Base-by-base conservation (phyloP, 2,329 filamentous ascomycete genomes). In the Nemania abortiva region DNA sequence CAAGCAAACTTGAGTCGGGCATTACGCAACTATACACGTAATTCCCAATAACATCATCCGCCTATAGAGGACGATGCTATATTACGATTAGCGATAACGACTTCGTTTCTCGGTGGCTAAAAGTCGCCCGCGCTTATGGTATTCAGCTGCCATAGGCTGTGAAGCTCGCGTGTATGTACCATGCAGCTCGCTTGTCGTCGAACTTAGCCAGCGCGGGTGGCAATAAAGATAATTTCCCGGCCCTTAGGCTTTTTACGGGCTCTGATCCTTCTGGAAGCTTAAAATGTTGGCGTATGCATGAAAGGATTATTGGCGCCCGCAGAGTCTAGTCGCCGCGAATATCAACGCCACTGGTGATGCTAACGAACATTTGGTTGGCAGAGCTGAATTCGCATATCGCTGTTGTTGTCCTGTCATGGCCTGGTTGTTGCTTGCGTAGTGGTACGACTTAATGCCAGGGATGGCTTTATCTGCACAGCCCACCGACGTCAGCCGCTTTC, bases 381-480 rank as follows among this genome's bases (percentile, higher is more conserved):
- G 42, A 47, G 42, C 42, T 47, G n/a, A 47, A 7, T 20, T 20
- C 9, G 42, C 42, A 18, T 9, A 6, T 47, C 6, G 18, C 5
- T 45, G 13, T 45, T 45, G 39, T 11, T 45, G 9, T 45, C 39
- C 3, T 42, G 10, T 11, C 13, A 18, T 11, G 3, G 6, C 9
- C 39, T 11, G 6, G 11, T 42, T 42, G 39, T 42, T 6, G 42
- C 4, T 6, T 27, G n/a, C 9, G 47, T 37, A 37, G 39, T 66
- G 58, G 64, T 39, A 55, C 52, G 67, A 57, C 52, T 63, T 61
- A 49, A 20, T 49, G 39, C 20, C 10, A 55, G 56, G 39, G 18
- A 15, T 13, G 39, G 18, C 11, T 34, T 50, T 47, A 49, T 34
- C 42, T 18, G 45, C 50, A 57, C 39, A 52, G 45, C 34, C 13